Conservation (phyloP, 257 asterid genomes). For the Nicotiana knightiana region DNA sequence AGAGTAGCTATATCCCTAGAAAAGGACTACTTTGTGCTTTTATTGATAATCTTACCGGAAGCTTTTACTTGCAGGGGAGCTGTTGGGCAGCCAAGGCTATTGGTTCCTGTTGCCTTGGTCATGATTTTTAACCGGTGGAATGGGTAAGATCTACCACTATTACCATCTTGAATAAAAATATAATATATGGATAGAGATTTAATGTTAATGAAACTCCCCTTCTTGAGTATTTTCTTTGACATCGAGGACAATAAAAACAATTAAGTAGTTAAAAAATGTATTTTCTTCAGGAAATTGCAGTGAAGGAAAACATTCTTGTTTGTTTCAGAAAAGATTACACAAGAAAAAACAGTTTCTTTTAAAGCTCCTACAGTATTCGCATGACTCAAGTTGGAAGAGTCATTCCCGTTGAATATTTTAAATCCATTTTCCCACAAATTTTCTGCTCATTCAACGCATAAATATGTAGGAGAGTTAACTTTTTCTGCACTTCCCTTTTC, state of each 20-base stretch:
- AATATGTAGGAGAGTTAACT: not conserved
- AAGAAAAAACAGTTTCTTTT: not conserved
- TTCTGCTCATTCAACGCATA: not conserved
- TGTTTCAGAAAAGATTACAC: not conserved
- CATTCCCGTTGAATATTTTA: not conserved
- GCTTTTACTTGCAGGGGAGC: slow-evolving; percentile 65
- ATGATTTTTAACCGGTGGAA: slow-evolving; percentile 91
- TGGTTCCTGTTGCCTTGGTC: slow-evolving; percentile 85
- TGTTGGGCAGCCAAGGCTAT: slow-evolving; percentile 73
- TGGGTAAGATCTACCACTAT: slow-evolving; percentile 36
- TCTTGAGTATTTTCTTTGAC: not conserved
- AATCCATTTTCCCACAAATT: not conserved
- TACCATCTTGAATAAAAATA: not conserved
- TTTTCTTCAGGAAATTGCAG: not conserved
- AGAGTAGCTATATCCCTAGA: not conserved
- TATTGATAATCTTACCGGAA: not conserved
- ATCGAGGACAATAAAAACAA: not conserved
- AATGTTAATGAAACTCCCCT: not conserved
- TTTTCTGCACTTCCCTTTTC: not conserved
- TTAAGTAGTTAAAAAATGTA: not conserved
- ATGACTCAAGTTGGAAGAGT: not conserved
- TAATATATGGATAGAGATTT: not conserved
- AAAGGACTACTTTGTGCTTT: not conserved
- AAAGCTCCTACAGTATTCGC: not conserved
- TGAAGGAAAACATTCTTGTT: not conserved